These are phyloP conservation scores for Fusarium stilboides DNA, from an alignment of 2,329 filamentous ascomycete species.

Conservation along the genomic window DNA sequence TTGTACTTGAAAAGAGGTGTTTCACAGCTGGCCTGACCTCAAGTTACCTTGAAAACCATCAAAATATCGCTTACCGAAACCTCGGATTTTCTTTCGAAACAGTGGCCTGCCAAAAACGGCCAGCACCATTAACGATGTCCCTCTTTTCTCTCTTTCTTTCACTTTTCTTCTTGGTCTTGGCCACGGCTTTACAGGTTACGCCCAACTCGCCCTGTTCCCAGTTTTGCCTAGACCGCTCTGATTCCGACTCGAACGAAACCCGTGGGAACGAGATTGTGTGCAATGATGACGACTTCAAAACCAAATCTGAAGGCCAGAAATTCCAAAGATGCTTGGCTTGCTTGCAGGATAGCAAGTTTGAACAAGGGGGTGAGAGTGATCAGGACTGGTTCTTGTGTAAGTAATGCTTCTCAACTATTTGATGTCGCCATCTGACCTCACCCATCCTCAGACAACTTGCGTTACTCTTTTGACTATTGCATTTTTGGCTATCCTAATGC, in stretches of 20 bases:
- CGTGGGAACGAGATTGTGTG: slow-evolving; percentile 64
- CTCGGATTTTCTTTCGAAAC: slow-evolving; percentile 12
- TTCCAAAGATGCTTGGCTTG: slow-evolving; percentile 67
- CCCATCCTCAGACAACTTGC: slow-evolving; percentile 63
- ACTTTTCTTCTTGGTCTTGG: slow-evolving; percentile 34
- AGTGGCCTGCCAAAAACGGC: slow-evolving; percentile 5
- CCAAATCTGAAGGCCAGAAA: slow-evolving; percentile 58
- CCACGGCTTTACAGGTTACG: slow-evolving; percentile 64
- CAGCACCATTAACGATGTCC: slow-evolving; percentile 13
- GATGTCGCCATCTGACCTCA: neutral
- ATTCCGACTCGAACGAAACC: slow-evolving; percentile 64
- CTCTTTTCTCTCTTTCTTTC: slow-evolving; percentile 16
- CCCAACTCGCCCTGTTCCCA: slow-evolving; percentile 69
- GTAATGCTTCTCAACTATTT: slow-evolving; percentile 42
- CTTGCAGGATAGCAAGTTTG: slow-evolving; percentile 66
- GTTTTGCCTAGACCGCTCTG: slow-evolving; percentile 63
- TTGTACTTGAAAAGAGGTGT: slow-evolving; percentile 21
- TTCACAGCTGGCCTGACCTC: slow-evolving; percentile 43
- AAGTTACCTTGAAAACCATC: slow-evolving; percentile 10
- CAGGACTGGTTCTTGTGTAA: slow-evolving; percentile 71
- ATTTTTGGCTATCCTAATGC: slow-evolving; percentile 68
- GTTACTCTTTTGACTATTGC: slow-evolving; percentile 68
- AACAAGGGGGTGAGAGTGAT: slow-evolving; percentile 65
- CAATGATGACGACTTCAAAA: slow-evolving; percentile 60
- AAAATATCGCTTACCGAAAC: slow-evolving; percentile 16